Percentiles rank a stretch among this genome's conserved stretches.
phyloP scores from a whole-genome alignment of 2,329 filamentous ascomycete species.

The Botrytis paeoniae region DNA sequence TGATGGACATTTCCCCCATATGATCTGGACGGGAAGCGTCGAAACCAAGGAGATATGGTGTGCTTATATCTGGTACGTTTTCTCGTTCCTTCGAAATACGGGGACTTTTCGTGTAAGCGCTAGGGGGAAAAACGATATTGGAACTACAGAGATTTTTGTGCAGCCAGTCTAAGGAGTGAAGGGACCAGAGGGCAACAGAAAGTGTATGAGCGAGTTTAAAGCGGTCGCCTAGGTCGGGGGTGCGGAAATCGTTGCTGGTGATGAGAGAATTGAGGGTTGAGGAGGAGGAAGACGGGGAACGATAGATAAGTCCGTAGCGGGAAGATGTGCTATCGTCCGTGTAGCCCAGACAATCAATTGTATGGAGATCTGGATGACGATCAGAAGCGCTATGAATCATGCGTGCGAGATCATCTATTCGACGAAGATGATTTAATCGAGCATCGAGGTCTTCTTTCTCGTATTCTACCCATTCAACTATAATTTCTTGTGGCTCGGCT shows the following conservation, averaged over 20 bases:
- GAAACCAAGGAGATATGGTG: slow-evolving; percentile 43
- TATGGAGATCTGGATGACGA: slow-evolving; percentile 41
- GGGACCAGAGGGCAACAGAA: slow-evolving; percentile 46
- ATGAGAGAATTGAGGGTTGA: slow-evolving; percentile 44
- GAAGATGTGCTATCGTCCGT: slow-evolving; percentile 42
- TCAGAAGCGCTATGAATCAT: slow-evolving; percentile 48
- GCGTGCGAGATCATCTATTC: slow-evolving; percentile 47
- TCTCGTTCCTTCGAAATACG: slow-evolving; percentile 33
- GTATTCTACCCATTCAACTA: slow-evolving; percentile 48
- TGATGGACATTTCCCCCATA: slow-evolving; percentile 41
- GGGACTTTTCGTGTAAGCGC: slow-evolving; percentile 37
- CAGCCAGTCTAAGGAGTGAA: slow-evolving; percentile 55
- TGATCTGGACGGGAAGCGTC: slow-evolving; percentile 42
- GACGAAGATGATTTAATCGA: slow-evolving; percentile 44
- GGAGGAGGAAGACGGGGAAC: slow-evolving; percentile 39
- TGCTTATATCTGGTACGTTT: slow-evolving; percentile 43
- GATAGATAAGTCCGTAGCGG: slow-evolving; percentile 47
- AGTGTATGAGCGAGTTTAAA: slow-evolving; percentile 44
- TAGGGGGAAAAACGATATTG: slow-evolving; percentile 46
- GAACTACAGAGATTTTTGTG: slow-evolving; percentile 44
- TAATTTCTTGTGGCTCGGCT: slow-evolving; percentile 34
- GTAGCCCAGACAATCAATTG: slow-evolving; percentile 46
- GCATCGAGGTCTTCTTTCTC: slow-evolving; percentile 42
- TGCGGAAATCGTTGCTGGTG: slow-evolving; percentile 41
- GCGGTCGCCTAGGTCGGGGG: slow-evolving; percentile 46